A percentile compares a stretch with the other conserved stretches of the same genome.
Conservation (phyloP, 2,329 filamentous ascomycete genomes). For the Diaporthe velutina region DNA sequence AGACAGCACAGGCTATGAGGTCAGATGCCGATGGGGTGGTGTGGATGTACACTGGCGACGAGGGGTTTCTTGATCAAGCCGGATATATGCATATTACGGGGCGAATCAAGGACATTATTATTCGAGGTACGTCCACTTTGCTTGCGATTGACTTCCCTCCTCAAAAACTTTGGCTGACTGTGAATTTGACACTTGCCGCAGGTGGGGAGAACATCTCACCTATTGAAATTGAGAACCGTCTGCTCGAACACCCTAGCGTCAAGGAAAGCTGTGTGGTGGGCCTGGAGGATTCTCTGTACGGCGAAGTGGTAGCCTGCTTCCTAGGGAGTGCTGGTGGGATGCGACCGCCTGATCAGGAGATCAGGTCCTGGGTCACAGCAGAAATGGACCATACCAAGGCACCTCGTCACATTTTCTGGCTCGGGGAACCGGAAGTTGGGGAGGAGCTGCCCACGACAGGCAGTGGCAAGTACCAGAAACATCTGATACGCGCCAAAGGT, state of each 20-base stretch:
- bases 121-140: not conserved
- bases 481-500: conserved; percentile 3
- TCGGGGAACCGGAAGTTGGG: not conserved
- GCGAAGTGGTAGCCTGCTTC: conserved; percentile 7
- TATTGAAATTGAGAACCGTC: not conserved
- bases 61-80: conserved; percentile 62
- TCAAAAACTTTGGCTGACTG: not conserved
- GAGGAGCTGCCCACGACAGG: not conserved
- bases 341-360: not conserved
- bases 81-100: conserved; percentile 70
- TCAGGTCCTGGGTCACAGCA: not conserved
- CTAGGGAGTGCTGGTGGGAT: not conserved
- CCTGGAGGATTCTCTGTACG: conserved; percentile 7
- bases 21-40: conserved; percentile 55
- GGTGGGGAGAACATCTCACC: conserved; percentile 12
- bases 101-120: conserved; percentile 64
- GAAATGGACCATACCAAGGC: not conserved
- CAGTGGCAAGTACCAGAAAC: conserved; percentile 12
- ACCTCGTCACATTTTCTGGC: conserved; percentile 5
- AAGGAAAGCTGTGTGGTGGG: not conserved
- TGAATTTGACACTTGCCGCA: not conserved
- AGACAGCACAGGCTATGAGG: conserved; percentile 46
- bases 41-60: conserved; percentile 69
- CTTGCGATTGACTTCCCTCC: not conserved
- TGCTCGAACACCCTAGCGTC: not conserved